A percentile compares a stretch with the other conserved stretches of the same genome.
phyloP scores from a whole-genome alignment of 257 asterid genomes.

The Eustoma russellianum region DNA sequence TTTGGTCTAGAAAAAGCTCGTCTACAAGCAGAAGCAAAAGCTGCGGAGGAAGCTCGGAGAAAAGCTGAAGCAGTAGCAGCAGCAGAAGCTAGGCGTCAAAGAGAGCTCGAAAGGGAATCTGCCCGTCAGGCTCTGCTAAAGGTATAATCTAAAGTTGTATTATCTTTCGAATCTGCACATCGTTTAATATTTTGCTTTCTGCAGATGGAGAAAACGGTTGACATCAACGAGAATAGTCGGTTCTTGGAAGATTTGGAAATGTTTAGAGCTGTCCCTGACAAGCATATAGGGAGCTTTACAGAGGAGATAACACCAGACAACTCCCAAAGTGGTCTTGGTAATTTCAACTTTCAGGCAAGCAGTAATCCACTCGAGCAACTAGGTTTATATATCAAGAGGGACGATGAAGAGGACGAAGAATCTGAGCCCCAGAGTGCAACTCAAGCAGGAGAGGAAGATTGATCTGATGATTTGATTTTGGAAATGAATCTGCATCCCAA shows the following conservation, averaged over 20 bases:
- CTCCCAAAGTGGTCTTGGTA: slow-evolving; percentile 39
- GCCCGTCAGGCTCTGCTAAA: slow-evolving; percentile 74
- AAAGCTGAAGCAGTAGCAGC: slow-evolving; percentile 64
- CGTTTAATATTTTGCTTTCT: background rate
- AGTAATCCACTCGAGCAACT: slow-evolving; percentile 68
- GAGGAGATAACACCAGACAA: slow-evolving; percentile 56
- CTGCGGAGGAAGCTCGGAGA: slow-evolving; percentile 65
- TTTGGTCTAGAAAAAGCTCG: slow-evolving; percentile 59
- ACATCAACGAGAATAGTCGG: slow-evolving; percentile 56
- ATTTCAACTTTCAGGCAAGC: slow-evolving; percentile 48
- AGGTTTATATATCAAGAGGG: slow-evolving; percentile 63
- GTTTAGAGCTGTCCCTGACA: slow-evolving; percentile 53
- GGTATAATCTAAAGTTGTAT: slow-evolving; percentile 19
- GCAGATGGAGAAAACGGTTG: slow-evolving; percentile 82
- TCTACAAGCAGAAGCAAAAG: slow-evolving; percentile 72
- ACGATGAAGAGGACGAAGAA: slow-evolving; percentile 67
- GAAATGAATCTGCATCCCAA: too few species aligned
- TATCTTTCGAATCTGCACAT: background rate
- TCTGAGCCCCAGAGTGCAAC: slow-evolving; percentile 23
- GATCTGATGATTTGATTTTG: background rate
- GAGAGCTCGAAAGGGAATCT: slow-evolving; percentile 81
- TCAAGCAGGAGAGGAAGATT: slow-evolving; percentile 21
- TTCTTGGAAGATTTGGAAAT: slow-evolving; percentile 62
- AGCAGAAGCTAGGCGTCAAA: slow-evolving; percentile 49
- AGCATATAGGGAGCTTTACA: slow-evolving; percentile 31